Conservation (phyloP, 805 yeast genomes). For the Lipomyces anomalus region DNA sequence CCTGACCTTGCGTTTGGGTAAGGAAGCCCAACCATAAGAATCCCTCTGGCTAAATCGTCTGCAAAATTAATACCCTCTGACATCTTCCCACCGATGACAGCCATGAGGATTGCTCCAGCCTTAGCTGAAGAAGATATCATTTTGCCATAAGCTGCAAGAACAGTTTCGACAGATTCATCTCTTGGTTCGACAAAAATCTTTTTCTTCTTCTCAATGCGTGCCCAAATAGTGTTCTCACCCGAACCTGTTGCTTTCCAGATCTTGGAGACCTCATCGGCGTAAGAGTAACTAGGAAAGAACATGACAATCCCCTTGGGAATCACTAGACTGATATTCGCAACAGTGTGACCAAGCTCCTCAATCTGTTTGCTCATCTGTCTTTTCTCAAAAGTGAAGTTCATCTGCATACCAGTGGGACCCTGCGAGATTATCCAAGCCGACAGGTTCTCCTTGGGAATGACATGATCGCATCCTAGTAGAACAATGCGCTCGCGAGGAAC, state of each 20-base stretch:
- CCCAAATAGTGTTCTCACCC: constrained; percentile 17
- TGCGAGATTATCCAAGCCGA: constrained; percentile 49
- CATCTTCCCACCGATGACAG: constrained; percentile 89
- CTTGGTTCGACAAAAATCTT: constrained; percentile 50
- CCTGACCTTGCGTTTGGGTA: constrained; percentile 81
- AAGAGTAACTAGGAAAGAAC: constrained; percentile 81
- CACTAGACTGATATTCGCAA: constrained; percentile 39
- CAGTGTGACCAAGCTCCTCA: constrained; percentile 43
- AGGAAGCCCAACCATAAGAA: constrained; percentile 82
- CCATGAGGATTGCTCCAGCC: constrained; percentile 61
- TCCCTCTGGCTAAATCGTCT: constrained; percentile 80
- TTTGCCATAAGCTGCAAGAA: constrained; percentile 48
- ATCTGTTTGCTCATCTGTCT: constrained; percentile 39
- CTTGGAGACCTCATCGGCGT: constrained; percentile 46
- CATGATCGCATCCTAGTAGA: constrained; percentile 72
- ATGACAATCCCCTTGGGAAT: constrained; percentile 75
- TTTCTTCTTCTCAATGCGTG: constrained; percentile 34
- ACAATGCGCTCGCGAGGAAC: constrained; percentile 39
- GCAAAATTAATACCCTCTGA: constrained; percentile 93
- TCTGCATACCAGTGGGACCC: constrained; percentile 29
- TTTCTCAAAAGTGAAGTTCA: constrained; percentile 66
- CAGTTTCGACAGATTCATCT: constrained; percentile 40
- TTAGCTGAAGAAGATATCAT: constrained; percentile 31
- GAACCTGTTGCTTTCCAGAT: constrained; percentile 46
- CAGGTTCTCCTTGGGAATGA: constrained; percentile 67